Percentiles rank a stretch among this genome's conserved stretches.
Conservation (phyloP, 129 eudicot species). For the Tagetes erecta region DNA sequence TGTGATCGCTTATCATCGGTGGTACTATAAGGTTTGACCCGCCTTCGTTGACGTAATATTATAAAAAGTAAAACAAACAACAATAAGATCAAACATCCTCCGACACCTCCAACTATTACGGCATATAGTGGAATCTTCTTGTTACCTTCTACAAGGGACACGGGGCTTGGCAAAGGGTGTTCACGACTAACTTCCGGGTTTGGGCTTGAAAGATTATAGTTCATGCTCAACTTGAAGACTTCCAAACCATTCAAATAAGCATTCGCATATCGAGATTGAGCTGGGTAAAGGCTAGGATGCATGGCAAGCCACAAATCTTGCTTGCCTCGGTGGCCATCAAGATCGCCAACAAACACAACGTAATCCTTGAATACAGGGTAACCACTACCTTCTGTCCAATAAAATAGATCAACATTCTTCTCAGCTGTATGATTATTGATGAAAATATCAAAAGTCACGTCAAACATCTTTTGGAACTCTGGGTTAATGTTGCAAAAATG, state of each 20-base stretch:
- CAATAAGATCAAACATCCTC: slow-evolving; percentile 25
- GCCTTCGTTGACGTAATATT: background rate
- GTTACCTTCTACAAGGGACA: background rate
- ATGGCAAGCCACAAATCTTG: too few species aligned
- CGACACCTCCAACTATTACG: slow-evolving; percentile 20
- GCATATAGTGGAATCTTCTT: slow-evolving; percentile 13
- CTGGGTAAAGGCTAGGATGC: slow-evolving; percentile 27
- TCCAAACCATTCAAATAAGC: slow-evolving; percentile 59
- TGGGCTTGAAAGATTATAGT: slow-evolving; percentile 43
- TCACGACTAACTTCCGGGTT: slow-evolving; percentile 29
- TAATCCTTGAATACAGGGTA: too few species aligned
- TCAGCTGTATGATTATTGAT: slow-evolving; percentile 51
- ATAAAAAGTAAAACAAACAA: background rate
- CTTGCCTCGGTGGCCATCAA: too few species aligned
- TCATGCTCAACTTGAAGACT: too few species aligned
- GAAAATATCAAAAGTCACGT: slow-evolving; percentile 42
- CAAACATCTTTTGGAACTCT: background rate
- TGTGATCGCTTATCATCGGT: too few species aligned
- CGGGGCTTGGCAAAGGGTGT: background rate
- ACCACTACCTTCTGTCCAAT: slow-evolving; percentile 38
- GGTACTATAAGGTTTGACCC: background rate
- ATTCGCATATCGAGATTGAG: slow-evolving; percentile 19
- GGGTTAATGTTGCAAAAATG: slow-evolving; percentile 46
- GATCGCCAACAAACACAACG: too few species aligned
- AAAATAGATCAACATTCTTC: slow-evolving; percentile 42